Base-by-base conservation (phyloP, 1,284 basidiomycete species). In the Entoloma clypeatum region DNA sequence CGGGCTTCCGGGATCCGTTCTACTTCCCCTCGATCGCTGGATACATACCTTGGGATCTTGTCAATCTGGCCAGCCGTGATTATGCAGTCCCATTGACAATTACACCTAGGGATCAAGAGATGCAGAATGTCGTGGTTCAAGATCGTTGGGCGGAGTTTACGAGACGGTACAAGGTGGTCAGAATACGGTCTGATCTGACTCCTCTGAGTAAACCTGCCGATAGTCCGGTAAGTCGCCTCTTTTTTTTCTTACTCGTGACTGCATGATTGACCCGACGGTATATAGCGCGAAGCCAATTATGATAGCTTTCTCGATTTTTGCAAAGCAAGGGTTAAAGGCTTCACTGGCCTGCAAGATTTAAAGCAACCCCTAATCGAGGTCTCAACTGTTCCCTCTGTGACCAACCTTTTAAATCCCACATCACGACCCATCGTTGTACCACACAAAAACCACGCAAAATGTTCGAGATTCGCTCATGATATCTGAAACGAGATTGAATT, bases 71-170 rank as follows among this genome's bases (percentile, higher is more conserved):
- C 4, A 76, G 71, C 7, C 62, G 65, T 28, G 62, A 69, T 7
- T 79, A 72, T 64, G 69, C 71, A 24, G 63, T 67, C 7, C 69
- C 74, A 3, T 64, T 90, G 18, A 65, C 69, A 32, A 60, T 61
- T 28, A 64, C 67, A 13, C 60, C 66, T 17, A 37, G 67, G 8
- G 65, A 70, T 43, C 60, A 62, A 16, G 73, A 71, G 41, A 57
- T 80, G 7, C 55, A 69, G 40, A 82, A 87, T 49, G 75, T 79
- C 17, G 64, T 90, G 16, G 65, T 92, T 23, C 81, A 86, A 58
- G 87, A 89, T 55, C 69, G 85, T 42, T 72, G 70, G 63, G 73
- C 77, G n/a, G 86, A 90, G 57, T 87, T 82, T 53, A 88, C 85
- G 2, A 68, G 81, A 48, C 69, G 81, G 40, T 85, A 80, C 57